A percentile compares a stretch with the other conserved stretches of the same genome.
These are phyloP conservation scores for Gentiana dahurica DNA, from an alignment of 257 asterid genomes.

Conservation along the genomic window DNA sequence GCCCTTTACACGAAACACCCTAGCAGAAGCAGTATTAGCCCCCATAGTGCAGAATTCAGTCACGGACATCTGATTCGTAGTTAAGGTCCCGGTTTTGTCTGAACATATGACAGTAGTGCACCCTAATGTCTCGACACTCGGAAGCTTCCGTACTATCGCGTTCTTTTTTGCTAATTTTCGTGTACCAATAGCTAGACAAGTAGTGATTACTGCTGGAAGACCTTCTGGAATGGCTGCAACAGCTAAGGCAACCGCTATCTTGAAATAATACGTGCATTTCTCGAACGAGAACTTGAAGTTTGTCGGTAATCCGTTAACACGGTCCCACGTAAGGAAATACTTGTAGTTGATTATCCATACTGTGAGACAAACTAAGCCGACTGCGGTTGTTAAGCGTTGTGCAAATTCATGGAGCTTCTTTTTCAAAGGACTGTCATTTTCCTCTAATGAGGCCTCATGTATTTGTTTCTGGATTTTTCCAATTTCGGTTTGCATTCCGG, in stretches of 20 bases:
- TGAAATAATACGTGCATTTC: constrained; percentile 61
- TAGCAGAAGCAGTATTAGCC: constrained; percentile 18
- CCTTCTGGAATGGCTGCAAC: constrained; percentile 88
- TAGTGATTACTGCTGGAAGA: constrained; percentile 63
- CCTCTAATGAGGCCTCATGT: constrained; percentile 58
- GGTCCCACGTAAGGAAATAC: constrained; percentile 53
- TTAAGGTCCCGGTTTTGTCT: constrained; percentile 63
- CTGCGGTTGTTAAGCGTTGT: constrained; percentile 43
- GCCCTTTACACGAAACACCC: constrained; percentile 45
- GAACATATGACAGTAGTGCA: constrained; percentile 73
- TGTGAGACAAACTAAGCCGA: constrained; percentile 44
- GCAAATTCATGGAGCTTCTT: constrained; percentile 68
- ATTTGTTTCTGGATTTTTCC: constrained; percentile 56
- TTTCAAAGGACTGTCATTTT: constrained; percentile 53
- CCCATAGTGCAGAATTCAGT: constrained; percentile 46
- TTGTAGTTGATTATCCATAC: constrained; percentile 61
- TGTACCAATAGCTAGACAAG: constrained; percentile 65
- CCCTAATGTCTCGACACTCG: constrained; percentile 67
- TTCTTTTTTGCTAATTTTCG: constrained; percentile 59
- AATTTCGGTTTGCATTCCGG: constrained; percentile 58
- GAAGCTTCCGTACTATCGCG: constrained; percentile 64
- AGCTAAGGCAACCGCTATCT: constrained; percentile 67
- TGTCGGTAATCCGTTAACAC: constrained; percentile 45
- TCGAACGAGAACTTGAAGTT: constrained; percentile 47
- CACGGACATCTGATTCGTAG: constrained; percentile 64